Evolutionary conservation across 1,284 basidiomycete genomes (phyloP).

Genomic region (Marasmius tenuissimus): DNA sequence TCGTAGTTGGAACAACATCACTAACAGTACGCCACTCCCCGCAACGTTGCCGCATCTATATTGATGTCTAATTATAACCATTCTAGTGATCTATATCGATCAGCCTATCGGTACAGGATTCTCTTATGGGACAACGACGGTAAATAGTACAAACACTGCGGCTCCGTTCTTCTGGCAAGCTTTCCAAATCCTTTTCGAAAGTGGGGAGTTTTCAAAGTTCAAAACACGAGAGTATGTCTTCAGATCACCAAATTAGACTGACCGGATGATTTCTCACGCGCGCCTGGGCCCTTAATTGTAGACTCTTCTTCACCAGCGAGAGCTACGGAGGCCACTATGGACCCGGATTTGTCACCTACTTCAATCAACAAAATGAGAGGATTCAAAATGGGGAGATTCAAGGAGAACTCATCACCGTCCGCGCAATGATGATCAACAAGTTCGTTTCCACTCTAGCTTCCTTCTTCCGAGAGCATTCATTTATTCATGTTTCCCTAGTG

Average conservation of each 20-base stretch:
- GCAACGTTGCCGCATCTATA: not conserved
- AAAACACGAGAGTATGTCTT: constrained; percentile 51
- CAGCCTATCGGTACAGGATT: constrained; percentile 74
- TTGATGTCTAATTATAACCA: not conserved
- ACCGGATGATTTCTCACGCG: not conserved
- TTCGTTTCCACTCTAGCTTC: constrained; percentile 16
- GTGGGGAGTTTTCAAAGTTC: constrained; percentile 57
- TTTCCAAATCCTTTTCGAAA: constrained; percentile 70
- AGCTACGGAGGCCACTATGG: constrained; percentile 73
- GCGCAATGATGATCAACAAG: constrained; percentile 56
- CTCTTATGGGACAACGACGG: constrained; percentile 56
- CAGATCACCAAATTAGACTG: not conserved
- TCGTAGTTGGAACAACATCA: constrained; percentile 65
- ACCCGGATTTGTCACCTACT: constrained; percentile 63
- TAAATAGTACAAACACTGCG: constrained; percentile 43
- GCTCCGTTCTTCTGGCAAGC: constrained; percentile 56
- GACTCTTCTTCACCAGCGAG: constrained; percentile 65
- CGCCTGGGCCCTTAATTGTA: constrained; percentile 17
- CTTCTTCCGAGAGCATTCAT: not conserved
- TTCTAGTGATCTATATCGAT: constrained; percentile 70
- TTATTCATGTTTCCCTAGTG: constrained; percentile 34
- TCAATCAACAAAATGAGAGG: constrained; percentile 62
- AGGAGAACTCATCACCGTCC: constrained; percentile 43
- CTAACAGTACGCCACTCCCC: constrained; percentile 49
- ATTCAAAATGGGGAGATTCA: constrained; percentile 48